phyloP scores from a whole-genome alignment of 2,329 filamentous ascomycete species.

The Trichoderma citrinoviride region DNA sequence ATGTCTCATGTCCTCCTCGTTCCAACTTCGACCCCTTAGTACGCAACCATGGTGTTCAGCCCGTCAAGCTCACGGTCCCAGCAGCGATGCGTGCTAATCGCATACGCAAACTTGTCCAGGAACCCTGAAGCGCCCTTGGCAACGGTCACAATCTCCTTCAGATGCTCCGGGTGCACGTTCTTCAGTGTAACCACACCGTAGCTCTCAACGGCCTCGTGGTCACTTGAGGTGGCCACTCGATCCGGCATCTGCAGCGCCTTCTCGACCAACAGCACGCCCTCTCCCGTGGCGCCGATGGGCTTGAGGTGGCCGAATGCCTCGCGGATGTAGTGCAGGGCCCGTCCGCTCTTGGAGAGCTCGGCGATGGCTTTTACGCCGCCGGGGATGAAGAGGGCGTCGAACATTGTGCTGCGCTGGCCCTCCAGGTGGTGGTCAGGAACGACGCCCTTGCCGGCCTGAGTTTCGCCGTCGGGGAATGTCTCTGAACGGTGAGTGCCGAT shows the following conservation, averaged over 20 bases:
- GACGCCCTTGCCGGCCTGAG: constrained; percentile 31
- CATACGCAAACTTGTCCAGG: constrained; percentile 65
- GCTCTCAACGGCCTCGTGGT: constrained; percentile 55
- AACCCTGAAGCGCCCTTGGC: constrained; percentile 67
- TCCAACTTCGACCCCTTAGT: constrained; percentile 39
- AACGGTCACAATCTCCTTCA: constrained; percentile 62
- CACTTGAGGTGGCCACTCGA: constrained; percentile 41
- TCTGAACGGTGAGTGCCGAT: constrained; percentile 66
- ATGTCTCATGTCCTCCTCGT: no score
- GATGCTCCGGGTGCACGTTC: constrained; percentile 50
- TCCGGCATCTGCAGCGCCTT: constrained; percentile 45
- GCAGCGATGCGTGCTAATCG: constrained; percentile 70
- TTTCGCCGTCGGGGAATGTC: constrained; percentile 50
- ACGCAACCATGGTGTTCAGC: constrained; percentile 64
- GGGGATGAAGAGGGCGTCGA: constrained; percentile 75
- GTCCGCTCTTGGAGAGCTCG: constrained; percentile 65
- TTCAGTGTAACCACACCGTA: constrained; percentile 75
- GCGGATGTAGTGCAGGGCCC: constrained; percentile 71
- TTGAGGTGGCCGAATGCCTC: constrained; percentile 83
- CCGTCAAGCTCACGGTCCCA: constrained; percentile 73
- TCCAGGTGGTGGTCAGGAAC: constrained; percentile 76
- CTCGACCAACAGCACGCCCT: constrained; percentile 63
- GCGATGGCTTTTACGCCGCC: constrained; percentile 64
- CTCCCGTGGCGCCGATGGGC: constrained; percentile 71
- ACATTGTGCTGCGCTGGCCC: constrained; percentile 76